Evolutionary conservation across 306 rosid species (phyloP).

Genomic region (Cyamopsis tetragonoloba): DNA sequence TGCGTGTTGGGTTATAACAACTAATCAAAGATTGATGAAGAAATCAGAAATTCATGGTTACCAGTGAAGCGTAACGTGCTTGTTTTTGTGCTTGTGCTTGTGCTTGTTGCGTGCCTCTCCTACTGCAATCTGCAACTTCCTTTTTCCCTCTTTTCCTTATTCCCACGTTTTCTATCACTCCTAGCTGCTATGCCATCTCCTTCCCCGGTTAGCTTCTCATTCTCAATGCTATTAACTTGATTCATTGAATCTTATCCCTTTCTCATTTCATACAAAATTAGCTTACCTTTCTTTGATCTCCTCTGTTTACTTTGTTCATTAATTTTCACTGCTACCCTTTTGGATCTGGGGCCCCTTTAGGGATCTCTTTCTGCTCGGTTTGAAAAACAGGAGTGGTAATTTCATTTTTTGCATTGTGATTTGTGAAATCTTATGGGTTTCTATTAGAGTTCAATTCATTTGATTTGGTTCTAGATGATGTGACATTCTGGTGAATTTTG

Average conservation of each 20-base stretch:
- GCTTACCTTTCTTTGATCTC: constrained; percentile 18
- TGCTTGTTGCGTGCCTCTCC: constrained; percentile 17
- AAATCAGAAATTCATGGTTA: not conserved
- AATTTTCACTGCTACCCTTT: not conserved
- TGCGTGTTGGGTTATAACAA: not conserved
- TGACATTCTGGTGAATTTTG: constrained; percentile 2
- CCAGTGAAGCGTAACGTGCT: not conserved
- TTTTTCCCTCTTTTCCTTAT: not conserved
- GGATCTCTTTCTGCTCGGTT: constrained; percentile 23
- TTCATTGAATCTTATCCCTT: not conserved
- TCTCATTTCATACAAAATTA: not conserved
- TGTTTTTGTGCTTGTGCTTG: not conserved
- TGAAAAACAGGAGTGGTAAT: not conserved
- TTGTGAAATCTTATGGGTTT: not conserved
- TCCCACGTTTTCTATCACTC: not conserved
- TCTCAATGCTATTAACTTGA: not conserved
- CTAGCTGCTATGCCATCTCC: not conserved
- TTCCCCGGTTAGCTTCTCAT: constrained; percentile 27
- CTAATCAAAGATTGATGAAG: not conserved
- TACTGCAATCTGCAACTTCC: not conserved
- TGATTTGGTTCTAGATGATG: constrained; percentile 7
- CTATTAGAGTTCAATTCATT: not conserved
- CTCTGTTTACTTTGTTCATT: not conserved
- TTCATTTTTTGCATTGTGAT: not conserved
- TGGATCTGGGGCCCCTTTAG: constrained; percentile 29